A percentile compares a stretch with the other conserved stretches of the same genome.
phyloP scores from a whole-genome alignment of 2,329 filamentous ascomycete genomes.

The Aspergillus arachidicola region DNA sequence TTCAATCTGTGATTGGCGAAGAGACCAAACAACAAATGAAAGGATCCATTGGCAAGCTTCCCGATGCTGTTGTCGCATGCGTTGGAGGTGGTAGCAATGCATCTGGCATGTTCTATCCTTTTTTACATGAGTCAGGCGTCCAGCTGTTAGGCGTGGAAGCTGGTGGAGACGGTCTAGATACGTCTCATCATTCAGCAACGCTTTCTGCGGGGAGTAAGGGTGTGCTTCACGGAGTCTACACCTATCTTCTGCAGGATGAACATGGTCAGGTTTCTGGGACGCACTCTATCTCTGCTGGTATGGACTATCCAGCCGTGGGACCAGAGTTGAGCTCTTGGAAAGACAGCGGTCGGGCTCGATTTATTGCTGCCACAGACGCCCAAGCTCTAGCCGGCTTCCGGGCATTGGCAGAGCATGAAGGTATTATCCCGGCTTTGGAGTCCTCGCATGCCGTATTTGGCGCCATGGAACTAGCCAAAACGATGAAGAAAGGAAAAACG shows the following conservation, averaged over 20 bases:
- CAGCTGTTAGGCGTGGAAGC: slow-evolving; percentile 48
- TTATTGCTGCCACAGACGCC: no score
- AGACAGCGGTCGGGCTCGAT: no score
- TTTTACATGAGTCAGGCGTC: slow-evolving; percentile 81
- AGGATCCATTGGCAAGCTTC: not conserved
- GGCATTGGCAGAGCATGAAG: no score
- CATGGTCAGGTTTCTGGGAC: slow-evolving; percentile 65
- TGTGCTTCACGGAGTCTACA: slow-evolving; percentile 91
- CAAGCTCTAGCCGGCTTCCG: no score
- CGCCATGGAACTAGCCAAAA: no score
- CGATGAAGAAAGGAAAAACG: no score
- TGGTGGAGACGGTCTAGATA: slow-evolving; percentile 88
- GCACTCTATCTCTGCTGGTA: no score
- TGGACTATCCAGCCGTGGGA: no score
- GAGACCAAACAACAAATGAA: not conserved
- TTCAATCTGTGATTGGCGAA: not conserved
- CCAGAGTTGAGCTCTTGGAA: no score
- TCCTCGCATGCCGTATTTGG: no score
- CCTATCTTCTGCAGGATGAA: slow-evolving; percentile 86
- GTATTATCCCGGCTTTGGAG: no score
- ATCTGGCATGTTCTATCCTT: slow-evolving; percentile 94
- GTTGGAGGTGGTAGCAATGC: slow-evolving; percentile 95
- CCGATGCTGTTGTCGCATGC: slow-evolving; percentile 81
- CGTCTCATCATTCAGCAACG: slow-evolving; percentile 78
- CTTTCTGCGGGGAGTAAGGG: slow-evolving; percentile 81